phyloP scores from a whole-genome alignment of 75 land plant species.

The Cupressus sempervirens region DNA sequence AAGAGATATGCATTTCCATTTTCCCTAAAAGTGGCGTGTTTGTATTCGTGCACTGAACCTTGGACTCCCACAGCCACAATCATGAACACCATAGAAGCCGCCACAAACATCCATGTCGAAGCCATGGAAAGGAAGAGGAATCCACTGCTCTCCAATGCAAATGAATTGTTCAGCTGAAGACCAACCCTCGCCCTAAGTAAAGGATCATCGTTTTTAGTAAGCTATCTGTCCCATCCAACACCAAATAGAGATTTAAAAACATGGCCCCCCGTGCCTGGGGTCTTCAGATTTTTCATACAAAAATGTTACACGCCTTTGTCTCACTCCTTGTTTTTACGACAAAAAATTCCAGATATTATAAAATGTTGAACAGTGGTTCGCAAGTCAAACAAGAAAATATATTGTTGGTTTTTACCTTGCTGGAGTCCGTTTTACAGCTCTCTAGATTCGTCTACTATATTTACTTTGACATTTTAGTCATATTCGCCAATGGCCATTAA shows the following conservation, averaged over 20 bases:
- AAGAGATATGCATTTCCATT: conserved; percentile 71
- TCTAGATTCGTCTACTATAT: no score
- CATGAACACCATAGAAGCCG: neutral
- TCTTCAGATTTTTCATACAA: neutral
- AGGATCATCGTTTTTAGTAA: neutral
- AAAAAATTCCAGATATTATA: no score
- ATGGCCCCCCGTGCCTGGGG: neutral
- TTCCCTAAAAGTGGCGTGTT: conserved; percentile 34
- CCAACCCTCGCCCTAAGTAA: neutral
- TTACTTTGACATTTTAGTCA: no score
- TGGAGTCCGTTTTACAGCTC: no score
- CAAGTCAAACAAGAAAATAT: no score
- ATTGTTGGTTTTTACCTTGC: no score
- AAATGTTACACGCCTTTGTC: neutral
- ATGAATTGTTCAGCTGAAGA: neutral
- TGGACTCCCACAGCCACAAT: neutral
- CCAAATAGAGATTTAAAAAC: neutral
- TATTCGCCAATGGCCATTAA: no score
- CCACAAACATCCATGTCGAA: neutral
- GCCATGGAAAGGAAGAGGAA: neutral
- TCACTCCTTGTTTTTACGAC: neutral
- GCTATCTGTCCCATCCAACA: neutral
- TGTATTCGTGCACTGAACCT: conserved; percentile 59
- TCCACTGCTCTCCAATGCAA: neutral
- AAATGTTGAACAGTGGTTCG: no score